A percentile compares a stretch with the other conserved stretches of the same genome.
phyloP scores from a whole-genome alignment of 2,329 filamentous ascomycete genomes.

The Celoporthe dispersa region DNA sequence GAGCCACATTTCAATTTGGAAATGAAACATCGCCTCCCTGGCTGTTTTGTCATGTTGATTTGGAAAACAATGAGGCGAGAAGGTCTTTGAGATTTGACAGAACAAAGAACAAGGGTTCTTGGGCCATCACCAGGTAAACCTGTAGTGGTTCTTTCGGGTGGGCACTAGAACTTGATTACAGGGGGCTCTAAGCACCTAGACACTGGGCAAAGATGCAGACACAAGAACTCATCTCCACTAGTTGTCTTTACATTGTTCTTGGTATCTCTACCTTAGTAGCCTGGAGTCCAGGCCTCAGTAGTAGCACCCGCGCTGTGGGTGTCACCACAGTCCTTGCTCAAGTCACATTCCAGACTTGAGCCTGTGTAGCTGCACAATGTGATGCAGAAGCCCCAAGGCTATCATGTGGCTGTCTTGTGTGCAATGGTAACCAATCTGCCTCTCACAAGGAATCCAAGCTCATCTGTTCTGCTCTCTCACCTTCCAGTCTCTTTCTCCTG shows the following conservation, averaged over 20 bases:
- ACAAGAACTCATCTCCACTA: not conserved
- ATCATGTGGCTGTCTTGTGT: too few relatives aligned
- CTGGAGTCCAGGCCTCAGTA: not conserved
- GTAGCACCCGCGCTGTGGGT: not conserved
- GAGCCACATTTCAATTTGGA: not conserved
- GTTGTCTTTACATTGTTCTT: not conserved
- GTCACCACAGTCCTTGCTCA: not conserved
- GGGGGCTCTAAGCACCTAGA: not conserved
- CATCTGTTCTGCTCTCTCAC: not conserved
- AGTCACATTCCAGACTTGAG: not conserved
- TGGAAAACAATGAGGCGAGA: not conserved
- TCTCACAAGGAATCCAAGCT: not conserved
- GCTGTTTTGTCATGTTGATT: not conserved
- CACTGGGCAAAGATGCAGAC: not conserved
- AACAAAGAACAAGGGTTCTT: not conserved
- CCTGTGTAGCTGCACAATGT: too few relatives aligned
- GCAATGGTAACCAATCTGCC: too few relatives aligned
- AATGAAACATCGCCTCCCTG: not conserved
- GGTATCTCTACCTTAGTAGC: not conserved
- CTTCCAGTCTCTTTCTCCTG: not conserved
- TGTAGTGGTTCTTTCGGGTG: not conserved
- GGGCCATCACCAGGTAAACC: too few relatives aligned
- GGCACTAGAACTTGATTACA: not conserved
- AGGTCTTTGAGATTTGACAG: not conserved
- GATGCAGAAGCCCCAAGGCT: too few relatives aligned